phyloP scores from a whole-genome alignment of 169 alveolate species.

The Perkinsus chesapeaki region DNA sequence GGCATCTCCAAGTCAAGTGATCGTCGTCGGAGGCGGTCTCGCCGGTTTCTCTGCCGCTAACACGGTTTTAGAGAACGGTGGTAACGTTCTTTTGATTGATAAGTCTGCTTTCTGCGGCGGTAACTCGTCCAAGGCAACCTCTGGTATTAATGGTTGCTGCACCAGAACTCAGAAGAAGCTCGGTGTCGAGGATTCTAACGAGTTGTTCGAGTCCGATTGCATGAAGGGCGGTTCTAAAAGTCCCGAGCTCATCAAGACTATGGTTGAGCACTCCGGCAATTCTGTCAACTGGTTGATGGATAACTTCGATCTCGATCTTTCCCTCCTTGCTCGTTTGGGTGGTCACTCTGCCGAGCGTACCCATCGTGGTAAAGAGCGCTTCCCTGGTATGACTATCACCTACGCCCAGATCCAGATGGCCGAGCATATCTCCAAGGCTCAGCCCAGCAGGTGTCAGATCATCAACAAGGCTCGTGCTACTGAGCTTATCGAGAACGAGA shows the following conservation, averaged over 20 bases:
- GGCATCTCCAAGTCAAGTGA: neutral
- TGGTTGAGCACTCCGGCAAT: constrained; percentile 17
- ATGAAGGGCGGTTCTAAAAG: constrained; percentile 40
- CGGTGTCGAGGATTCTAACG: constrained; percentile 38
- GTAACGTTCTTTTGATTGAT: constrained; percentile 42
- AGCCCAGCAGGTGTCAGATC: constrained; percentile 6
- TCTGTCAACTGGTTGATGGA: constrained; percentile 35
- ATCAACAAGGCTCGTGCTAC: constrained; percentile 22
- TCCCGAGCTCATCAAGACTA: constrained; percentile 36
- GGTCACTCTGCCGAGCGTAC: constrained; percentile 54
- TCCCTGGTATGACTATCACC: constrained; percentile 39
- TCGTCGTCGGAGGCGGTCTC: constrained; percentile 32
- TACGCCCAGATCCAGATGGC: constrained; percentile 33
- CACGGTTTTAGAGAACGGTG: constrained; percentile 32
- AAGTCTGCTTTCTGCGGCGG: constrained; percentile 39
- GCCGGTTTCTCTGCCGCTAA: constrained; percentile 45
- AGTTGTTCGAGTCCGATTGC: constrained; percentile 40
- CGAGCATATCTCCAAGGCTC: constrained; percentile 22
- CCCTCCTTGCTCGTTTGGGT: constrained; percentile 44
- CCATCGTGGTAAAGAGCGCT: constrained; percentile 39
- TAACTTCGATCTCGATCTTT: constrained; percentile 32
- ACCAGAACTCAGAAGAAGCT: constrained; percentile 36
- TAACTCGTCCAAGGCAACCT: constrained; percentile 37
- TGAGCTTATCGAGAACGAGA: neutral
- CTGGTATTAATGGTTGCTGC: constrained; percentile 41